Base-by-base conservation (phyloP, 2,329 filamentous ascomycete species). In the Podosphaera xanthii region DNA sequence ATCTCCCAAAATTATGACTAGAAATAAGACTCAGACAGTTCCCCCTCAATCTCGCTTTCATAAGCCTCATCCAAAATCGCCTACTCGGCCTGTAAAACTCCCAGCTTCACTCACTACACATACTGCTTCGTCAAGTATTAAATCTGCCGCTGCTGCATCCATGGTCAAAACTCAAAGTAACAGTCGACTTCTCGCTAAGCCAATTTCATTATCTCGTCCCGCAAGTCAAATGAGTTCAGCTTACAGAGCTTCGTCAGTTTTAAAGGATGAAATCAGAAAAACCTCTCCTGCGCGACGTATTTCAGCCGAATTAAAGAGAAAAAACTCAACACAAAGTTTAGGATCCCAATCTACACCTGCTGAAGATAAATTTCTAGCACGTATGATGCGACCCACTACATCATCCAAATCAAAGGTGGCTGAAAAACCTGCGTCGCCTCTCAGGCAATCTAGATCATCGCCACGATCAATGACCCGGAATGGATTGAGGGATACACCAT, bases 351-450 rank as follows among this genome's bases (percentile, higher is more conserved):
- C 77, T 34, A 75, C 74, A 54, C 77, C 77, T 22, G 74, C 84
- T 1, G 83, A 87, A 63, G 82, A 86, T 63, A 71, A 80, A 12
- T 90, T 90, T 70, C 72, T 90, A 34, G 84, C 84, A n/a, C 79
- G 86, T 58, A 88, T 90, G 85, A 89, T 84, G 80, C 76, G 85
- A 48, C 86, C 86, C 1, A 90, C 86, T 0, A 78, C 83, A 52
- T 75, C 79, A 53, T 87, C 82, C 4, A 77, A 82, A 7, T 82
- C 76, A 62, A 88, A 87, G 71, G 77, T 78, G 0, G 73, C 78
- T 2, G 83, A 86, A 4, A 87, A 86, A 71, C 69, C 68, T 0
- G 71, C 74, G 1, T 77, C 77, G 0, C 63, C 77, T 54, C 66
- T 66, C n/a, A 69, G 65, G 59, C 61, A 63, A 62, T 62, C 64